Percentiles rank a stretch among this genome's conserved stretches.
These are phyloP conservation scores for Magnolia kwangsiensis DNA, from an alignment of 164 flowering plant genomes.

Conservation along the genomic window DNA sequence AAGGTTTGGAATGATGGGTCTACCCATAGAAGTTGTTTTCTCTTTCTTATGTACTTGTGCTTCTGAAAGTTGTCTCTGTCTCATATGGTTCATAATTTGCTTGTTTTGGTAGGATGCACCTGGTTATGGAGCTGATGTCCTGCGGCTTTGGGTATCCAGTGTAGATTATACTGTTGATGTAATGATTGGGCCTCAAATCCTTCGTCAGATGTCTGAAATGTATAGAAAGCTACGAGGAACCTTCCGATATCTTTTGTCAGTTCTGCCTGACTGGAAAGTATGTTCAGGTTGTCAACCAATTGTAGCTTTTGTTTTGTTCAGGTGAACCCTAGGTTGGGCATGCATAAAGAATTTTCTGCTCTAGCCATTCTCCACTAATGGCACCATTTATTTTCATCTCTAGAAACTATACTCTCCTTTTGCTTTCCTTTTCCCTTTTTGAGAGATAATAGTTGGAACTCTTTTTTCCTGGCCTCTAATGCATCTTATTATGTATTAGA, in stretches of 20 bases:
- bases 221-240: constrained; percentile 95
- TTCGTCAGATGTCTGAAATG: constrained; percentile 94
- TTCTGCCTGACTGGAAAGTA: constrained; percentile 97
- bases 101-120: constrained; percentile 65
- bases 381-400: background rate
- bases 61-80: background rate
- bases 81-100: constrained; percentile 2
- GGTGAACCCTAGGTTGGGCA: background rate
- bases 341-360: background rate
- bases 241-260: constrained; percentile 76
- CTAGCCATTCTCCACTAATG: background rate
- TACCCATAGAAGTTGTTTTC: background rate
- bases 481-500: background rate
- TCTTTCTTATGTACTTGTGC: background rate
- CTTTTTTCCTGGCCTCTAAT: background rate
- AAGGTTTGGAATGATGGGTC: constrained; percentile 41
- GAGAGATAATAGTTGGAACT: background rate
- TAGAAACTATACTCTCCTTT: no score
- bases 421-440: no score
- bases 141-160: constrained; percentile 98
- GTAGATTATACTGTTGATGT: constrained; percentile 96
- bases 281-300: constrained; percentile 15
- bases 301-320: background rate
- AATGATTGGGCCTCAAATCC: constrained; percentile 78
- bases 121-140: constrained; percentile 90